Evolutionary conservation across 768 basidiomycete species (phyloP), one percentile per base, ranked within the genome.

Genomic region (Rickenella mellea): DNA sequence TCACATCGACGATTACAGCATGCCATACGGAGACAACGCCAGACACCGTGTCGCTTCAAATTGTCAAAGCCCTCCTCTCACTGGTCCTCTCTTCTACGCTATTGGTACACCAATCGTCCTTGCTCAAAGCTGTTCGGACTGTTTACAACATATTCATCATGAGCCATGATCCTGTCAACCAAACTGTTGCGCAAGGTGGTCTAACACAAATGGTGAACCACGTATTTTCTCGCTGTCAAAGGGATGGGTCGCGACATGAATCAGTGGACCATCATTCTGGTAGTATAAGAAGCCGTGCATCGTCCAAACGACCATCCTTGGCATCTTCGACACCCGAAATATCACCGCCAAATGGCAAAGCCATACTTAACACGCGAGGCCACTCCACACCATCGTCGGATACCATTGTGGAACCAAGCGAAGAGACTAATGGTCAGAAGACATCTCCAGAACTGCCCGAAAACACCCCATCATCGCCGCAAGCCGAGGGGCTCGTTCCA

Each of bases 141-240:
- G 96, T 99, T 3, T 99, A 98, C 67, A 98, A 99, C 58, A 83
- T 99, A 45, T 99, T 98, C 59, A 70, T 99, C 21, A 71, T 98
- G 45, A 92, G 89, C 52, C 71, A 74, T 17, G 90, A 94, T 54
- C 74, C 83, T 4, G 85, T 92, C 39, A 98, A 94, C 51, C 96
- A 98, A 64, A 93, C 88, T 69, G 94, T 99, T 27, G 96, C 96
- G 14, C 96, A 99, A 61, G 96, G 94, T 15, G 91, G 93, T 14
- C 74, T 99, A 14, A 92, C 91, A 0, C 96, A 99, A 60, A 98
- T 99, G 82, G 92, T 98, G 2, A 86, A 96, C 53, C 93, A 97
- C 54, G 80, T 98, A 43, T 98, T 99, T 58, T 74, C 83, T 11
- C 76, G 96, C 17, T 89, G 88, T 54, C 71, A 70, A 56, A 53